phyloP scores from a whole-genome alignment of 768 basidiomycete genomes.

The Xerocomellus intermedius region DNA sequence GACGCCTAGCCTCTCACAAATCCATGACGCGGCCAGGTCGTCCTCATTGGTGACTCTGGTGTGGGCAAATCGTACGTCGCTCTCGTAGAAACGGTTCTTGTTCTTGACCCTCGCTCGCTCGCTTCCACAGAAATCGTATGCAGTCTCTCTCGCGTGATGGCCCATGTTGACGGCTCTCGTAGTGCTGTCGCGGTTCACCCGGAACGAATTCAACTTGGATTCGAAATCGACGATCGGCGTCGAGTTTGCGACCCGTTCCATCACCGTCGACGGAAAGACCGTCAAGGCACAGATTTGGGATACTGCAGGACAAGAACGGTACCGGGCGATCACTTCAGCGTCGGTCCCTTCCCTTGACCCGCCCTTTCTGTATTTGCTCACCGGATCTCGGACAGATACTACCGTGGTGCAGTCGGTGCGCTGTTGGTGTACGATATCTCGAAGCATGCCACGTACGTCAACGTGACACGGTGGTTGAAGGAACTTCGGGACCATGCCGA shows the following conservation, averaged over 20 bases:
- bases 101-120: not conserved
- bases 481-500: slow-evolving; percentile 95
- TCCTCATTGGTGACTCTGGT: slow-evolving; percentile 98
- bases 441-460: slow-evolving; percentile 91
- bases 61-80: slow-evolving; percentile 97
- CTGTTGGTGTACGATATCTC: slow-evolving; percentile 93
- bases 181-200: slow-evolving; percentile 99
- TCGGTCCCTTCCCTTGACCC: slow-evolving; percentile 36
- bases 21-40: slow-evolving; percentile 61
- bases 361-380: not conserved
- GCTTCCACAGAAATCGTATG: slow-evolving; percentile 35
- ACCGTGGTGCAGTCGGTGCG: slow-evolving; percentile 94
- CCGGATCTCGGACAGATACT: slow-evolving; percentile 60
- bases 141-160: not conserved
- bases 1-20: not conserved
- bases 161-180: not conserved
- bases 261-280: slow-evolving; percentile 94
- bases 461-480: slow-evolving; percentile 95
- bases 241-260: slow-evolving; percentile 95
- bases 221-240: slow-evolving; percentile 99
- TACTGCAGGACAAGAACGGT: slow-evolving; percentile 97
- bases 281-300: slow-evolving; percentile 99
- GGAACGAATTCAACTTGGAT: slow-evolving; percentile 98
- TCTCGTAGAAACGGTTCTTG: not conserved
- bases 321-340: slow-evolving; percentile 97